Evolutionary conservation across 805 yeast genomes (phyloP), one percentile per base, ranked within the genome.

Genomic region (Isabelozyma gotoi): DNA sequence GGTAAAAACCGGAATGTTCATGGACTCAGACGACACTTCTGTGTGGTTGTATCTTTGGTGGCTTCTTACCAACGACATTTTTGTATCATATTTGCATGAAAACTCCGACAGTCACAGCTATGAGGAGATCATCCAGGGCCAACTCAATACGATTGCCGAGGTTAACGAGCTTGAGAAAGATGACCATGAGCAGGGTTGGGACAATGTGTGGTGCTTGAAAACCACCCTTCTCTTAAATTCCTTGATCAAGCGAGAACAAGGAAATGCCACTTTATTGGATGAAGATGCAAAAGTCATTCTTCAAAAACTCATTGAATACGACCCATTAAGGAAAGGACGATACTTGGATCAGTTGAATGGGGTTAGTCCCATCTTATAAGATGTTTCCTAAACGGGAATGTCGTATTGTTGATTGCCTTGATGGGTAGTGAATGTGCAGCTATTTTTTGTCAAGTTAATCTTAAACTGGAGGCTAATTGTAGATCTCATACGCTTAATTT

Each of bases 21-120:
- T 96, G 51, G 98, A 94, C 60, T 91, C 96, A 0, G 92, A 88
- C 41, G 99, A 94, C 58, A 91, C 95, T 36, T 87, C 97, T 0
- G 85, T 88, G 0, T 94, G 98, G 97, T 74, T 86, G 2, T 94
- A 91, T 59, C 73, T 88, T 45, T 78, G 82, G 40, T 94, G 98
- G 98, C 69, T 92, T 17, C 57, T 80, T 6, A 69, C 75, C 5
- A 74, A 74, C 31, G 61, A 60, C 10, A 64, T 77, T 27, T 67
- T 79, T 29, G 56, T 59, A 5, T 43, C 47, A n/a, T 56, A 49
- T 7, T 50, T 64, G 39, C 41, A 43, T 20, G 11, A 21, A 5
- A 31, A 36, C 5, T 33, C 36, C 52, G 15, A 44, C 17, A n/a
- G 63, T 58, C 1, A 14, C n/a, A 63, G 68, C 16, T 72, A 72